These are phyloP conservation scores for Trichoderma sp. DNA, from an alignment of 2,329 filamentous ascomycete species.

Conservation along the genomic window DNA sequence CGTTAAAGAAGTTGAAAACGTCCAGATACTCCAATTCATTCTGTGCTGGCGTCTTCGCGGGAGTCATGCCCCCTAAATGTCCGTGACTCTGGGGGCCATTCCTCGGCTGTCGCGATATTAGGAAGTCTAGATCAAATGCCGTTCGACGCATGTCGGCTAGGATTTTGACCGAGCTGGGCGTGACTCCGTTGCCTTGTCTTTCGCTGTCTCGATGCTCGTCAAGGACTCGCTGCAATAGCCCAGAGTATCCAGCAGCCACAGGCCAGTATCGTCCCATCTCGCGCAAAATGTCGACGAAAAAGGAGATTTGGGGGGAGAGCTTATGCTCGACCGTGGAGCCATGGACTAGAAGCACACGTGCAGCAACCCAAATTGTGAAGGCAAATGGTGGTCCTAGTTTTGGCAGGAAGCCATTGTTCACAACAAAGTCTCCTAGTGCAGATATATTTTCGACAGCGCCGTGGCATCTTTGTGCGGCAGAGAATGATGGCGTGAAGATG, in stretches of 20 bases:
- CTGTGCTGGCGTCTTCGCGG: constrained; percentile 66
- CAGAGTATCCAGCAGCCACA: constrained; percentile 78
- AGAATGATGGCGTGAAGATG: constrained; percentile 86
- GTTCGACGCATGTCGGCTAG: constrained; percentile 88
- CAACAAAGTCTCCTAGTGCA: constrained; percentile 73
- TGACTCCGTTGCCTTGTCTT: constrained; percentile 68
- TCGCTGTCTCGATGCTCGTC: constrained; percentile 83
- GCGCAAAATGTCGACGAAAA: constrained; percentile 77
- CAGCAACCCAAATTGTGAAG: constrained; percentile 89
- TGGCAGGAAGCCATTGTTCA: constrained; percentile 68
- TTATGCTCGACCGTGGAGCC: constrained; percentile 85
- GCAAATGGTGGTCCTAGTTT: constrained; percentile 88
- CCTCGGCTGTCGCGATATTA: constrained; percentile 78
- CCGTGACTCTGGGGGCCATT: constrained; percentile 41
- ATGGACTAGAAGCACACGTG: constrained; percentile 81
- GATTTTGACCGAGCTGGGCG: constrained; percentile 80
- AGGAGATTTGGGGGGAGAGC: constrained; percentile 72
- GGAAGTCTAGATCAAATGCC: constrained; percentile 84
- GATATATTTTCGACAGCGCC: constrained; percentile 80
- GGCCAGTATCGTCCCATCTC: constrained; percentile 83
- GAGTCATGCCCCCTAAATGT: constrained; percentile 53
- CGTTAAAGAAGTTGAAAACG: constrained; percentile 93
- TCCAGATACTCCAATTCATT: constrained; percentile 89
- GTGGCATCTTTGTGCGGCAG: constrained; percentile 78
- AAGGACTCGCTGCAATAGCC: constrained; percentile 75